Evolutionary conservation across 768 basidiomycete genomes (phyloP).

Genomic region (Auricularia auricula-judae): DNA sequence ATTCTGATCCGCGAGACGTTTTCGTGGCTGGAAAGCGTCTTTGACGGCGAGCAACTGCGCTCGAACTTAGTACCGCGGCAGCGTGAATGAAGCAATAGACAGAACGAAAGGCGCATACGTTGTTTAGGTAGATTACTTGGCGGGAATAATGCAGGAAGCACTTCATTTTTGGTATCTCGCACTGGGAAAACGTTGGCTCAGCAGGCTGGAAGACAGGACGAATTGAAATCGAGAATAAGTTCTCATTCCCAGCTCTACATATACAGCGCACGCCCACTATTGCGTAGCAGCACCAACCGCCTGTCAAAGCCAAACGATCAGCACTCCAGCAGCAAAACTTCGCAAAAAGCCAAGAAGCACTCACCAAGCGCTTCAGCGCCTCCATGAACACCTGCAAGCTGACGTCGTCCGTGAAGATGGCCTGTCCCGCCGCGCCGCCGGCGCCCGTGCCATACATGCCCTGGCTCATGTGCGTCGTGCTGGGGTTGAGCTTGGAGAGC

Average conservation of each 20-base stretch:
- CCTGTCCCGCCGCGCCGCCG: constrained; percentile 62
- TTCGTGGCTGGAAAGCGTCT: not conserved
- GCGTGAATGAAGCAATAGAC: too few species aligned
- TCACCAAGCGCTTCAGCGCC: constrained; percentile 78
- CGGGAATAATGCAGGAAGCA: too few species aligned
- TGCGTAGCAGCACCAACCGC: not conserved
- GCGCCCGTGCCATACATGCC: constrained; percentile 73
- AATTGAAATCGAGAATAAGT: too few species aligned
- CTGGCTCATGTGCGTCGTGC: constrained; percentile 92
- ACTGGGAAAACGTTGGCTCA: too few species aligned
- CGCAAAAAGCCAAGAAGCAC: not conserved
- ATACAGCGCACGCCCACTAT: not conserved
- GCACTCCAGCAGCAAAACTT: not conserved
- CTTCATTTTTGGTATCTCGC: too few species aligned
- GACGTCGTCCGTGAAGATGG: constrained; percentile 98
- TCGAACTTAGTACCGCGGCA: too few species aligned
- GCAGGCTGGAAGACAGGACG: too few species aligned
- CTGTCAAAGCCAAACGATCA: not conserved
- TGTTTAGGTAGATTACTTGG: too few species aligned
- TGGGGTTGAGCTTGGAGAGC: constrained; percentile 91
- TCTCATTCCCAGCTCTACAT: too few species aligned
- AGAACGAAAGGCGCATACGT: too few species aligned
- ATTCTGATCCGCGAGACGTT: not conserved
- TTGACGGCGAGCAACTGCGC: not conserved
- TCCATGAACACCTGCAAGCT: constrained; percentile 98